Conservation (phyloP, 768 basidiomycete species). For the Suillus tomentosus region DNA sequence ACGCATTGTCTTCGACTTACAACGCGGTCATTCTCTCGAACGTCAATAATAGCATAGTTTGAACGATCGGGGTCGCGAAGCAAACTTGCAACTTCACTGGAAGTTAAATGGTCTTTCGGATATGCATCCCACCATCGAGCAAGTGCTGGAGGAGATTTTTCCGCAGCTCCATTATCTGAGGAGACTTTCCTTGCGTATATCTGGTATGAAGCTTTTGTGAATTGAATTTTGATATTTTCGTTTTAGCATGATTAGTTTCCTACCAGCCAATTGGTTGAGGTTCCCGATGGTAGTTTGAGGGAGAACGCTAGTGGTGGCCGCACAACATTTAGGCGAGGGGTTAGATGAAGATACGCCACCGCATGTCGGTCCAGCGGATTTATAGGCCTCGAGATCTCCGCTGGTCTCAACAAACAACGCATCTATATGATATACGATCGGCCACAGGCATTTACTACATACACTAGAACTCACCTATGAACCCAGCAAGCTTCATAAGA, state of each 20-base stretch:
- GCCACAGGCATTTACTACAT: neutral
- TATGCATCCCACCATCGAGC: conserved; percentile 58
- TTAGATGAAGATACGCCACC: conserved; percentile 19
- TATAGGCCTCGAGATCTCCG: conserved; percentile 45
- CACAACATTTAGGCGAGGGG: conserved; percentile 11
- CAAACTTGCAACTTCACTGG: conserved; percentile 41
- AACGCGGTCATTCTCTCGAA: conserved; percentile 46
- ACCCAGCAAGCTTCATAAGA: conserved; percentile 42
- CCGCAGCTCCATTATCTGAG: neutral
- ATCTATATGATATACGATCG: conserved; percentile 33
- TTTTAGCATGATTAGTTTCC: conserved; percentile 15
- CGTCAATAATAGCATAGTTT: conserved; percentile 50
- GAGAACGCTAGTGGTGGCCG: neutral
- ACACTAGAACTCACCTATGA: conserved; percentile 36
- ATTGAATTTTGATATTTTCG: conserved; percentile 6
- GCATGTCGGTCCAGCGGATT: conserved; percentile 18
- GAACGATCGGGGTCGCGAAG: conserved; percentile 19
- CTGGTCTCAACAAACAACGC: conserved; percentile 40
- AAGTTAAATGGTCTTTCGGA: conserved; percentile 37
- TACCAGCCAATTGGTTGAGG: conserved; percentile 48
- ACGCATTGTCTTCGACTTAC: conserved; percentile 30
- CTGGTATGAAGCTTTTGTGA: conserved; percentile 44
- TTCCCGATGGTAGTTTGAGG: conserved; percentile 29
- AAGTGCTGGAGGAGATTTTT: conserved; percentile 27
- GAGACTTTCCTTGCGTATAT: conserved; percentile 45